Base-by-base conservation (phyloP, 805 yeast species). In the Yarrowia sp. region DNA sequence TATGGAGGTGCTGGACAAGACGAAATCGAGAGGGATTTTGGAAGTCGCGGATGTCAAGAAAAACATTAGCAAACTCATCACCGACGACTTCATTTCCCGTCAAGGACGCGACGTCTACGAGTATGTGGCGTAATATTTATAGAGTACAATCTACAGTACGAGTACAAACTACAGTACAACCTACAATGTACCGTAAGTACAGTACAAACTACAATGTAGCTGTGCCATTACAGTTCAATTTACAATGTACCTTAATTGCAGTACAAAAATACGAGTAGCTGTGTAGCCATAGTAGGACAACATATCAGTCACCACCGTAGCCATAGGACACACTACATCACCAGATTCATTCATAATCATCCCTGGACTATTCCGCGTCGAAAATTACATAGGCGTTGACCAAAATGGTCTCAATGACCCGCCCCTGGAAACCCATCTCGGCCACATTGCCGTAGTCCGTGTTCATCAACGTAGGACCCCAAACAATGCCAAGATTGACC, bases 381-480 rank as follows among this genome's bases (percentile, higher is more conserved):
- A 85, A 85, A 33, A 95, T 92, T 67, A 90, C 96, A 67, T 85
- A 87, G 9, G 97, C 93, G 70, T 91, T 91, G 66, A 82, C 76
- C 76, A 93, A 85, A 71, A 95, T 82, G 66, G 92, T 93, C 73
- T 92, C 97, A 69, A 95, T 84, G 4, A 91, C 89, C 65, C 83
- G 82, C 49, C 90, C 87, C 75, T 89, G 90, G 68, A 82, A 85
- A 64, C 87, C 87, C 78, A 89, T 84, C 71, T 86, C 97, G 68
- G 86, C 89, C 66, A 85, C 87, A 71, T 82, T 79, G 24, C 83
- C 82, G 65, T 83, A 84, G 70, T 85, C 89, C 54, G 86, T 84
- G 19, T 87, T 83, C 74, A 95, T 81, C 62, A 95, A 77, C 1
- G 90, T 89, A 19, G 97, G 96, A 0, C 98, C 97, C 99, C 99